Conservation (phyloP, 306 rosid genomes). For the Elaeagnus macrophylla region DNA sequence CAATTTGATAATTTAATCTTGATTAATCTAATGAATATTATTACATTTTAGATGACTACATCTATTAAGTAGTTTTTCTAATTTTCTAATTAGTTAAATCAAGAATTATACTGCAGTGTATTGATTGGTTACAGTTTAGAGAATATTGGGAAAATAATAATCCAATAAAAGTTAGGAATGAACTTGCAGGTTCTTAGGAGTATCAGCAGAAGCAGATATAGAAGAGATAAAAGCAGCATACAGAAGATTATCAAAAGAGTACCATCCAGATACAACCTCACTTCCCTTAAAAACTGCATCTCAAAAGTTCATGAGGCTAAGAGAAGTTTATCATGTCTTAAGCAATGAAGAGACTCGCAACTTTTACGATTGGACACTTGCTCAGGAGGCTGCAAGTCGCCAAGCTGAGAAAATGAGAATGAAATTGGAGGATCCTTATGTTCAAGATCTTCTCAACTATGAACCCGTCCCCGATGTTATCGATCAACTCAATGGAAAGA, state of each 20-base stretch:
- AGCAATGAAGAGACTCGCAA: constrained; percentile 59
- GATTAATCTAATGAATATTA: too few relatives aligned
- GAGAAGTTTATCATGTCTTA: constrained; percentile 53
- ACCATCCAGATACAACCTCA: constrained; percentile 96
- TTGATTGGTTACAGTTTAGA: too few relatives aligned
- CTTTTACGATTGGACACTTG: constrained; percentile 85
- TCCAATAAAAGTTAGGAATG: neutral
- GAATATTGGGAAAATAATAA: too few relatives aligned
- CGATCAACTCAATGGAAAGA: constrained; percentile 69
- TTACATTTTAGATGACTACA: too few relatives aligned
- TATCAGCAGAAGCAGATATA: constrained; percentile 50
- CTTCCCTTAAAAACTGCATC: constrained; percentile 83
- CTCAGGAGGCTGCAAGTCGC: constrained; percentile 79
- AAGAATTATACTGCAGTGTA: too few relatives aligned
- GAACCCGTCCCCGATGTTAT: constrained; percentile 67
- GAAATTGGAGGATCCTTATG: constrained; percentile 67
- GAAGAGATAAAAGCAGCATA: constrained; percentile 82
- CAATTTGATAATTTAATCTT: too few relatives aligned
- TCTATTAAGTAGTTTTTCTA: too few relatives aligned
- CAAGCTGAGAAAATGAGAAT: constrained; percentile 60
- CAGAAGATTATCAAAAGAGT: constrained; percentile 72
- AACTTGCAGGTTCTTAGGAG: constrained; percentile 60
- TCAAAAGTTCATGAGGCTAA: constrained; percentile 61
- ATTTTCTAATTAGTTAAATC: too few relatives aligned
- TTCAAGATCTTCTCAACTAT: constrained; percentile 29